A percentile compares a stretch with the other conserved stretches of the same genome.
Evolutionary conservation across 371 early-diverging fungal species (phyloP).

Genomic region (Homolaphlyctis polyrhiza): DNA sequence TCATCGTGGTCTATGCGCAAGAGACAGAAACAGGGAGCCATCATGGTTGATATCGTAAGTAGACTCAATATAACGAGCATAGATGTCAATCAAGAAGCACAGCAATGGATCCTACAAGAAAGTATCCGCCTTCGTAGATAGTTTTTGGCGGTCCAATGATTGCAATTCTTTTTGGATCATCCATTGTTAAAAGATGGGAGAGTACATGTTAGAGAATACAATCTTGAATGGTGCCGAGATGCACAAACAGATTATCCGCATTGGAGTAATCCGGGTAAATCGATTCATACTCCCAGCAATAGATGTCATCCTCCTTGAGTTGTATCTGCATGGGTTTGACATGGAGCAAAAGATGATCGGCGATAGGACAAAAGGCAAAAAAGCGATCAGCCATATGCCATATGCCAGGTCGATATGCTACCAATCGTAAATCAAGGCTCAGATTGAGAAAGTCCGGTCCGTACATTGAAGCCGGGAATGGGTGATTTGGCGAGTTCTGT

Average conservation of each 20-base stretch:
- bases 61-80: too few species aligned
- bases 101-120: constrained; percentile 23
- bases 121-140: constrained; percentile 45
- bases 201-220: not conserved
- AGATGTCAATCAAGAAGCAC: too few species aligned
- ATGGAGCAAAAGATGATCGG: not conserved
- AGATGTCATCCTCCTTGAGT: constrained; percentile 44
- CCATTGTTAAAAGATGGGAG: not conserved
- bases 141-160: constrained; percentile 49
- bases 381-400: not conserved
- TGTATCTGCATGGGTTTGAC: constrained; percentile 14
- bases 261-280: not conserved
- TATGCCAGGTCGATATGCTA: not conserved
- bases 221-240: not conserved
- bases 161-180: constrained; percentile 27
- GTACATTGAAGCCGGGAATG: constrained; percentile 43
- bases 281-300: constrained; percentile 40
- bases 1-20: constrained; percentile 39
- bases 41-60: too few species aligned
- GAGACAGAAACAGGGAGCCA: not conserved
- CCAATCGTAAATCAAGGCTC: not conserved
- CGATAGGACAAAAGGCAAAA: not conserved
- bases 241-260: not conserved
- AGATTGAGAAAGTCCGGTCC: not conserved
- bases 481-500: constrained; percentile 33